Evolutionary conservation across 306 rosid species (phyloP).

Genomic region (Oemleria cerasiformis): DNA sequence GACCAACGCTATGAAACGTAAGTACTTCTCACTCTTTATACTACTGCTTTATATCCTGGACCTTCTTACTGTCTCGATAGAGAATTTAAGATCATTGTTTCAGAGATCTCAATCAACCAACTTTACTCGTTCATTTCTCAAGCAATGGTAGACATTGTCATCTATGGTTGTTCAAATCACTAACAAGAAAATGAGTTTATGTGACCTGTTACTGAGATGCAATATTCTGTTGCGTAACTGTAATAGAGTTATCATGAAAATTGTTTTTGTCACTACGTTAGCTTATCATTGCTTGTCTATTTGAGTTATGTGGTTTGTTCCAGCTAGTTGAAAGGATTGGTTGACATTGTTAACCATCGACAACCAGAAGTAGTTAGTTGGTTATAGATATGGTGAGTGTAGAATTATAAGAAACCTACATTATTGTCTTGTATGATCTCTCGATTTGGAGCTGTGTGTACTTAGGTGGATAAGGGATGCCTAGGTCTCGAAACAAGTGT

Average conservation of each 20-base stretch:
- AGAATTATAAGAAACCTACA: background rate
- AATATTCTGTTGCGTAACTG: conserved; percentile 1
- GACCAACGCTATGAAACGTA: conserved; percentile 71
- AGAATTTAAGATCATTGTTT: background rate
- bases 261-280: background rate
- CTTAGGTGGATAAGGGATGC: conserved; percentile 12
- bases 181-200: background rate
- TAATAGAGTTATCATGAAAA: background rate
- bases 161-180: background rate
- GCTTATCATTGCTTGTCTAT: background rate
- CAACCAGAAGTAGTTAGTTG: background rate
- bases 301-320: conserved; percentile 9
- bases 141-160: background rate
- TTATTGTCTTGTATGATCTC: conserved; percentile 11
- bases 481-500: conserved; percentile 15
- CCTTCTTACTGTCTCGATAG: background rate
- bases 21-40: conserved; percentile 22
- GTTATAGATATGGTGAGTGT: background rate
- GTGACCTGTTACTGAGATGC: background rate
- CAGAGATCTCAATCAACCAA: conserved; percentile 6
- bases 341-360: background rate
- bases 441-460: background rate
- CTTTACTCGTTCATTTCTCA: background rate
- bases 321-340: background rate
- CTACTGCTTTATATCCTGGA: background rate